Conservation (phyloP, 1,284 basidiomycete species). For the Cryptococcus sp. region DNA sequence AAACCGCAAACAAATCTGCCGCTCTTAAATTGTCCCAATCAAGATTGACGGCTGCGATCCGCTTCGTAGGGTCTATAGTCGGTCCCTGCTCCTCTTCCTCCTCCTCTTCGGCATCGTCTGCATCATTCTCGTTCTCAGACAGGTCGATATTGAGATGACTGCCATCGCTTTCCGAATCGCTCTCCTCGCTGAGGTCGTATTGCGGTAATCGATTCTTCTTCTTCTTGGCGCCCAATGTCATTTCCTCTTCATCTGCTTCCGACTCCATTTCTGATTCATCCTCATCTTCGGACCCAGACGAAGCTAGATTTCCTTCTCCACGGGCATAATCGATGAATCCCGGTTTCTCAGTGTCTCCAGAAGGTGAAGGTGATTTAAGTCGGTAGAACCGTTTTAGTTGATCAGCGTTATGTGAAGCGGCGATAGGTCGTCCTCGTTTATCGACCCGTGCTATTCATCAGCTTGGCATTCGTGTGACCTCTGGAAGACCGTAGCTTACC, state of each 20-base stretch:
- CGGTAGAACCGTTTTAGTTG: conserved; percentile 79
- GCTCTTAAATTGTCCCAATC: conserved; percentile 98
- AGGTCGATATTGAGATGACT: conserved; percentile 58
- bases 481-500: not conserved
- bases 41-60: conserved; percentile 89
- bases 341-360: conserved; percentile 48
- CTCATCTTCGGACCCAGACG: conserved; percentile 67
- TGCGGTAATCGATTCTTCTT: conserved; percentile 14
- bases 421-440: conserved; percentile 83
- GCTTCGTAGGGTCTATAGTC: conserved; percentile 54
- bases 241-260: conserved; percentile 44
- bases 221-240: conserved; percentile 51
- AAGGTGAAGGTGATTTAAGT: conserved; percentile 49
- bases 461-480: not conserved
- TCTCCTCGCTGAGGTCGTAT: conserved; percentile 48
- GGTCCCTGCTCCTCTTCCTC: conserved; percentile 44
- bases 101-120: conserved; percentile 27
- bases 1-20: conserved; percentile 85
- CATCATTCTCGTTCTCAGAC: conserved; percentile 61
- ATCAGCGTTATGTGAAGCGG: conserved; percentile 65
- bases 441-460: conserved; percentile 62
- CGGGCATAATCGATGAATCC: conserved; percentile 75
- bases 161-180: conserved; percentile 31
- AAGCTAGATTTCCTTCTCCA: conserved; percentile 77
- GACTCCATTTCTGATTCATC: conserved; percentile 45